Conservation (phyloP, 106 monocot genomes). For the Dioscorea dumetorum region DNA sequence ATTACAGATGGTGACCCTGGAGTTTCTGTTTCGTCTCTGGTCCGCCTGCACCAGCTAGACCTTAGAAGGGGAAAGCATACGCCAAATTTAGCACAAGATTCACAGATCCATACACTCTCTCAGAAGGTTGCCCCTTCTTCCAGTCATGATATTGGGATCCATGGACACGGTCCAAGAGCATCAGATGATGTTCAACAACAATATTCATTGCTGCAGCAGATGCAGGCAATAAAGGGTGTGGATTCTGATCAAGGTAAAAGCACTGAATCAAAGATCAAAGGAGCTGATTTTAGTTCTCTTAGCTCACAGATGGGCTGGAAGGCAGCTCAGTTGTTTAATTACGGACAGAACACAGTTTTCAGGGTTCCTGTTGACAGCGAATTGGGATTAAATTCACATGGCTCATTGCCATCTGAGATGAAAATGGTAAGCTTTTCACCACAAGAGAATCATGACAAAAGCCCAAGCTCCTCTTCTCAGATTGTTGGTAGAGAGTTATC, state of each 20-base stretch:
- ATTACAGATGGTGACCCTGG: too few species aligned
- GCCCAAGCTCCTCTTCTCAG: slow-evolving; percentile 12
- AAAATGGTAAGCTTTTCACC: slow-evolving; percentile 28
- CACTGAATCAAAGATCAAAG: too few species aligned
- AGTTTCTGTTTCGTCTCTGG: slow-evolving; percentile 10
- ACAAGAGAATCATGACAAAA: slow-evolving; percentile 16
- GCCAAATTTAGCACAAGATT: slow-evolving; percentile 5
- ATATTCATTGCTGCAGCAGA: too few species aligned
- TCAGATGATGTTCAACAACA: slow-evolving; percentile 7
- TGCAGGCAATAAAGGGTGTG: too few species aligned
- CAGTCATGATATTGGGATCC: slow-evolving; percentile 10
- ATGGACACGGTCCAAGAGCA: slow-evolving; percentile 7
- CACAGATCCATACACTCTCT: slow-evolving; percentile 12
- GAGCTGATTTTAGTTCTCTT: too few species aligned
- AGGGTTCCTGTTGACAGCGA: slow-evolving; percentile 7
- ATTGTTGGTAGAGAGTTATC: slow-evolving; percentile 5
- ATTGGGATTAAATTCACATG: slow-evolving; percentile 2
- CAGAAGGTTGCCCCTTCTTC: slow-evolving; percentile 14
- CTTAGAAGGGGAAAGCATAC: neutral
- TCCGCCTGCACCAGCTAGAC: slow-evolving; percentile 18
- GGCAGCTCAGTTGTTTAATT: too few species aligned
- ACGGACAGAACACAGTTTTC: too few species aligned
- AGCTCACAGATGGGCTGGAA: neutral
- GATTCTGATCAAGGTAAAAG: too few species aligned
- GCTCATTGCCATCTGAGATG: slow-evolving; percentile 8